Conservation (phyloP, 75 land plant species). For the Picea glauca region DNA sequence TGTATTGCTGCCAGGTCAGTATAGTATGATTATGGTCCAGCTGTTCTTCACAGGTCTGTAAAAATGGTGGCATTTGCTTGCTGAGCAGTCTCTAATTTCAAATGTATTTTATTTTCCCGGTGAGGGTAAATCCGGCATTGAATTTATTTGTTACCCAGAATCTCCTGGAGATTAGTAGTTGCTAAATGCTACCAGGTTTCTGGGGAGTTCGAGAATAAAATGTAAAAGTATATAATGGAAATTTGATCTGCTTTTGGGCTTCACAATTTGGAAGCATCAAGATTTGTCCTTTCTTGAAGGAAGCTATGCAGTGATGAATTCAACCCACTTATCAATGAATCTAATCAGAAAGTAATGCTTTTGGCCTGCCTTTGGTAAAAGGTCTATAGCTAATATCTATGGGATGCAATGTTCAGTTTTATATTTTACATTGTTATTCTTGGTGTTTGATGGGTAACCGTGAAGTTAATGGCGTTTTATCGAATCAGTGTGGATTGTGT, state of each 20-base stretch:
- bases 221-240: slow-evolving; percentile 7
- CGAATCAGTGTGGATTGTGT: background rate
- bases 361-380: background rate
- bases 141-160: slow-evolving; percentile 4
- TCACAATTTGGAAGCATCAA: slow-evolving; percentile 10
- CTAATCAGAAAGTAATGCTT: background rate
- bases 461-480: background rate
- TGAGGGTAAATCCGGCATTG: background rate
- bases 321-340: background rate
- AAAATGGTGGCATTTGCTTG: background rate
- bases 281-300: background rate
- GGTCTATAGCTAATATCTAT: background rate
- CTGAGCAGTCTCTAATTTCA: background rate
- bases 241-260: background rate
- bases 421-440: background rate
- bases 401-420: background rate
- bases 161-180: slow-evolving; percentile 3
- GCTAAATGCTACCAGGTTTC: background rate
- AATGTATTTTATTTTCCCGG: background rate
- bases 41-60: slow-evolving; percentile 2
- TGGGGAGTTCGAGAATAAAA: slow-evolving; percentile 9
- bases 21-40: background rate
- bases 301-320: background rate
- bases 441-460: background rate
- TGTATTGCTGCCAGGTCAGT: background rate